Conservation (phyloP, 75 land plant species). For the Isoetes taiwanensis region DNA sequence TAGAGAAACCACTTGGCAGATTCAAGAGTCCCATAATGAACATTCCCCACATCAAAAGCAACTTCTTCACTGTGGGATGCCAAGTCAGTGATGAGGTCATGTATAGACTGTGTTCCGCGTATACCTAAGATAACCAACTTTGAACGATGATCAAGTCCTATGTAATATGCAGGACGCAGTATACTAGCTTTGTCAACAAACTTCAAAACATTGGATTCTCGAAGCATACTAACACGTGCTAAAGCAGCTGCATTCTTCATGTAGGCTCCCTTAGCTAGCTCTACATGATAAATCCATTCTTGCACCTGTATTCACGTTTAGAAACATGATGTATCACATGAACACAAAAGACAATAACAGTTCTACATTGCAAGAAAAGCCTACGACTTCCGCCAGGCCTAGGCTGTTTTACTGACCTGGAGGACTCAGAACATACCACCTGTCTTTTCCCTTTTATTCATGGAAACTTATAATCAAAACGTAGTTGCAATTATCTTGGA, state of each 20-base stretch:
- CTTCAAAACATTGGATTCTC: conserved; percentile 63
- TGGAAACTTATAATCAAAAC: too few species aligned
- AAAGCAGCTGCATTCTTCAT: conserved; percentile 42
- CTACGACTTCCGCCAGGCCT: too few species aligned
- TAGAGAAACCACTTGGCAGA: conserved; percentile 76
- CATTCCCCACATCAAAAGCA: conserved; percentile 59
- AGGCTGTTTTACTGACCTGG: too few species aligned
- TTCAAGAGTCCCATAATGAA: conserved; percentile 82
- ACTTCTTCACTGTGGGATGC: conserved; percentile 50
- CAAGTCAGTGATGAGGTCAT: conserved; percentile 77
- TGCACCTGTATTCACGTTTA: too few species aligned
- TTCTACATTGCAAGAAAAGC: too few species aligned
- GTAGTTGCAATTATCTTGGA: too few species aligned
- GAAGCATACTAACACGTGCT: conserved; percentile 75
- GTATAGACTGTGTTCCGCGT: conserved; percentile 78
- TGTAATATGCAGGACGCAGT: conserved; percentile 81
- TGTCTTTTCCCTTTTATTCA: too few species aligned
- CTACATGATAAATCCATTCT: conserved; percentile 67
- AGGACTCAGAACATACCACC: too few species aligned
- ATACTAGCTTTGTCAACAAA: conserved; percentile 65
- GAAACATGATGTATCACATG: too few species aligned
- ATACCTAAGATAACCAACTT: conserved; percentile 72
- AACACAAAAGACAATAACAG: too few species aligned
- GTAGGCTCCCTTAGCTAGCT: conserved; percentile 74
- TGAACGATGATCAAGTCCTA: conserved; percentile 53